phyloP scores from a whole-genome alignment of 805 yeast genomes.

The Saturnispora bothae region DNA sequence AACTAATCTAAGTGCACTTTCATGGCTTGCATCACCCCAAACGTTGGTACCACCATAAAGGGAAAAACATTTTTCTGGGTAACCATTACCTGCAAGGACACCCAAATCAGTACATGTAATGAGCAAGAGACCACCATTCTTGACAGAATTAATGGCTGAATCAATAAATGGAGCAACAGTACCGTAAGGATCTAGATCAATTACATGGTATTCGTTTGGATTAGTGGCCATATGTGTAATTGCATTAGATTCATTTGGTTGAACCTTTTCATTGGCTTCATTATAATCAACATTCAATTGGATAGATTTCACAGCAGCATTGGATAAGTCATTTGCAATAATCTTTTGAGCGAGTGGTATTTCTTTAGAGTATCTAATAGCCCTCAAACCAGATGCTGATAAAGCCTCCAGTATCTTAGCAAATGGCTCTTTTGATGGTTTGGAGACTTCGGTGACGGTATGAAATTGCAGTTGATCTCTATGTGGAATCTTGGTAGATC shows the following conservation, averaged over 20 bases:
- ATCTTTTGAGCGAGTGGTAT: conserved; percentile 64
- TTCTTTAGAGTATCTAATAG: conserved; percentile 88
- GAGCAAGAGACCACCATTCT: conserved; percentile 73
- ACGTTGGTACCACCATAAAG: conserved; percentile 87
- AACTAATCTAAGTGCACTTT: conserved; percentile 81
- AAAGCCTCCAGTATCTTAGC: conserved; percentile 78
- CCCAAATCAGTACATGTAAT: conserved; percentile 97
- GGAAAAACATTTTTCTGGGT: conserved; percentile 95
- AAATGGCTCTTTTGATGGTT: conserved; percentile 27
- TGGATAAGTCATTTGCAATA: conserved; percentile 82
- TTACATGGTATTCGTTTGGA: conserved; percentile 57
- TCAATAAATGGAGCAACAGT: conserved; percentile 95
- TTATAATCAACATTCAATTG: conserved; percentile 62
- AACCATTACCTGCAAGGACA: conserved; percentile 89
- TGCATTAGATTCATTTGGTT: conserved; percentile 82
- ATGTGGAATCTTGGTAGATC: conserved; percentile 12
- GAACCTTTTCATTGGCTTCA: conserved; percentile 43
- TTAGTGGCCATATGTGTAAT: conserved; percentile 60
- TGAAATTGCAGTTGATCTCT: conserved; percentile 12
- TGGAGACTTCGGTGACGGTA: conserved; percentile 12
- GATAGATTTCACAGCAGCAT: conserved; percentile 79
- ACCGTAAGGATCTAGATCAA: conserved; percentile 96
- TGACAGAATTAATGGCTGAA: conserved; percentile 76
- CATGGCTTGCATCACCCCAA: conserved; percentile 83
- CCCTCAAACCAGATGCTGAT: conserved; percentile 91